Base-by-base conservation (phyloP, 192 early-diverging fungal genomes). In the Kickxella alabastrina region DNA sequence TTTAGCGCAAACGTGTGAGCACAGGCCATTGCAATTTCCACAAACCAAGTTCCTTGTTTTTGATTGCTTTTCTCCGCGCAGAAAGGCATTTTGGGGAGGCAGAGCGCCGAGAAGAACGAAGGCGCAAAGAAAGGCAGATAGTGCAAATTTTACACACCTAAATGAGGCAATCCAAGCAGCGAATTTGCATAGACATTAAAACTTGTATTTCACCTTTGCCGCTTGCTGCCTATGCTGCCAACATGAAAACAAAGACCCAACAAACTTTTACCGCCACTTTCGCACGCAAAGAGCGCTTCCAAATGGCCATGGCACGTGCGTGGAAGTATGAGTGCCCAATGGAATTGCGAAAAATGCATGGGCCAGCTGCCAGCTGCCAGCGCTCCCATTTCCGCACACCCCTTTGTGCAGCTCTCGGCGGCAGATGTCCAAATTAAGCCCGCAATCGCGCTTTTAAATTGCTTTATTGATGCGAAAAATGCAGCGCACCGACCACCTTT, bases 11-110 rank as follows among this genome's bases (percentile, higher is more conserved):
- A 34, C 24, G 47, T 34, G 18, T 49, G 47, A 49, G 47, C 47
- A 49, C 47, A 24, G 47, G 47, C 47, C 47, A 49, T 49, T 34
- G 31, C 47, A n/a, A n/a, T n/a, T n/a, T n/a, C n/a, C n/a, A n/a
- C n/a, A n/a, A n/a, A n/a, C n/a, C n/a, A n/a, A n/a, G n/a, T n/a
- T n/a, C n/a, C n/a, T n/a, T n/a, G n/a, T n/a, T n/a, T n/a, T n/a
- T n/a, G n/a, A n/a, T n/a, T n/a, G n/a, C n/a, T n/a, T n/a, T n/a
- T n/a, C n/a, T n/a, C n/a, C n/a, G n/a, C n/a, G n/a, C n/a, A n/a
- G n/a, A n/a, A n/a, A n/a, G n/a, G n/a, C n/a, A n/a, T 43, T 38
- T 38, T 38, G n/a, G 36, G 36, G 36, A 38, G 15, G 36, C 36
- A n/a, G 36, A 10, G 15, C n/a, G n/a, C n/a, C n/a, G n/a, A n/a